Evolutionary conservation across 2,329 filamentous ascomycete genomes (phyloP).

Genomic region (Aspergillus sp.): DNA sequence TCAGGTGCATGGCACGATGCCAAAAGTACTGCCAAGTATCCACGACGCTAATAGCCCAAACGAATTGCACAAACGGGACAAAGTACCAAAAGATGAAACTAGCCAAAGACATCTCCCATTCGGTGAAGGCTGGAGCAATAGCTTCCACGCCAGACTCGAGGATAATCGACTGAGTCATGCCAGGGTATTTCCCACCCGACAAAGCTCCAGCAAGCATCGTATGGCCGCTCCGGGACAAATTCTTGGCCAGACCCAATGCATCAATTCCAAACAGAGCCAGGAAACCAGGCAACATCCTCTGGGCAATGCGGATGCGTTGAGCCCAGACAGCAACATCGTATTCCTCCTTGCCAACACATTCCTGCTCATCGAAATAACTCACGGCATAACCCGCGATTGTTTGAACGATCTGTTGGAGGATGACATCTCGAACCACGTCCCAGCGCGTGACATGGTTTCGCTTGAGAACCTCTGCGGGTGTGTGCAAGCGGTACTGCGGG

Average conservation of each 20-base stretch:
- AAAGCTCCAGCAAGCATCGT: constrained; percentile 69
- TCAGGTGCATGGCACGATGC: constrained; percentile 94
- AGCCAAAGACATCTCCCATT: constrained; percentile 72
- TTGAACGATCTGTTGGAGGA: constrained; percentile 88
- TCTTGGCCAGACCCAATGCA: constrained; percentile 66
- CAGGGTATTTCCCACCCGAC: constrained; percentile 74
- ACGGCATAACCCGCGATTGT: constrained; percentile 63
- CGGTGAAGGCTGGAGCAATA: constrained; percentile 64
- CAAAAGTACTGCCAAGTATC: constrained; percentile 99
- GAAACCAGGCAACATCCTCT: constrained; percentile 67
- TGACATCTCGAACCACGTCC: constrained; percentile 83
- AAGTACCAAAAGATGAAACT: constrained; percentile 71
- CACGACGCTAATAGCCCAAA: constrained; percentile 65
- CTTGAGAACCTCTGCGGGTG: constrained; percentile 80
- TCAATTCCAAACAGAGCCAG: constrained; percentile 70
- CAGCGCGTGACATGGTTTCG: constrained; percentile 79
- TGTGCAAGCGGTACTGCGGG: constrained; percentile 88
- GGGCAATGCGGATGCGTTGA: constrained; percentile 68
- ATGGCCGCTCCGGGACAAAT: constrained; percentile 58
- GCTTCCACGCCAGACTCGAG: constrained; percentile 43
- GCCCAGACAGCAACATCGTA: constrained; percentile 91
- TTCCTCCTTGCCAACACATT: constrained; percentile 68
- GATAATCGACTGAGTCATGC: constrained; percentile 54
- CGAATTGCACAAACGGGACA: constrained; percentile 71
- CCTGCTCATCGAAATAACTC: constrained; percentile 63